A percentile compares a stretch with the other conserved stretches of the same genome.
These are phyloP conservation scores for Rhodotorula sp. DNA, from an alignment of 1,284 basidiomycete genomes.

Conservation along the genomic window DNA sequence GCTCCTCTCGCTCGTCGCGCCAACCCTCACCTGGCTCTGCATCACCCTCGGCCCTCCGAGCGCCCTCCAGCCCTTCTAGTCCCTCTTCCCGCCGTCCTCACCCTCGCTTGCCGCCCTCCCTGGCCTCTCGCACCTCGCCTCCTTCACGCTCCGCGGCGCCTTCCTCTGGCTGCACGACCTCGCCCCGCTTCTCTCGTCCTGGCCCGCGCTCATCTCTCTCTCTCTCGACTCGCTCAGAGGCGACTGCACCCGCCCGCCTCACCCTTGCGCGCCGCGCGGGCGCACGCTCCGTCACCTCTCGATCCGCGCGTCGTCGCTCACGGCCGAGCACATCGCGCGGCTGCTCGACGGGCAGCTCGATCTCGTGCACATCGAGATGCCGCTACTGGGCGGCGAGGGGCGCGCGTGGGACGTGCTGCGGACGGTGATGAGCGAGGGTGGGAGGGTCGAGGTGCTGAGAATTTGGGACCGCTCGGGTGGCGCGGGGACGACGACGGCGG, in stretches of 20 bases:
- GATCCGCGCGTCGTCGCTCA: slow-evolving; percentile 1
- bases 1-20: neutral
- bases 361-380: slow-evolving; percentile 9
- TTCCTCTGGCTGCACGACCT: slow-evolving; percentile 28
- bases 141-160: neutral
- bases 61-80: neutral
- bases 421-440: neutral
- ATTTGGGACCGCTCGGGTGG: slow-evolving; percentile 8
- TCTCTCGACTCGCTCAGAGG: neutral
- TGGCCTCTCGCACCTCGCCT: neutral
- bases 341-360: neutral
- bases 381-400: slow-evolving; percentile 1
- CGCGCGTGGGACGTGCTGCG: slow-evolving; percentile 5
- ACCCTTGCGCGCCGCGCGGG: neutral
- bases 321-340: slow-evolving; percentile 7
- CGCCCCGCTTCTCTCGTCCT: neutral
- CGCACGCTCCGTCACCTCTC: neutral
- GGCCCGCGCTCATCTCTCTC: neutral
- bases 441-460: neutral
- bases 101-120: neutral
- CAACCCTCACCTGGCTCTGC: neutral
- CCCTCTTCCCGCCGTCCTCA: neutral
- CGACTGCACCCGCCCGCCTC: slow-evolving; percentile 3
- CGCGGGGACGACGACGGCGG: neutral
- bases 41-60: neutral